Percentiles rank a stretch among this genome's conserved stretches.
Conservation (phyloP, 805 yeast genomes). For the Myxozyma geophila region DNA sequence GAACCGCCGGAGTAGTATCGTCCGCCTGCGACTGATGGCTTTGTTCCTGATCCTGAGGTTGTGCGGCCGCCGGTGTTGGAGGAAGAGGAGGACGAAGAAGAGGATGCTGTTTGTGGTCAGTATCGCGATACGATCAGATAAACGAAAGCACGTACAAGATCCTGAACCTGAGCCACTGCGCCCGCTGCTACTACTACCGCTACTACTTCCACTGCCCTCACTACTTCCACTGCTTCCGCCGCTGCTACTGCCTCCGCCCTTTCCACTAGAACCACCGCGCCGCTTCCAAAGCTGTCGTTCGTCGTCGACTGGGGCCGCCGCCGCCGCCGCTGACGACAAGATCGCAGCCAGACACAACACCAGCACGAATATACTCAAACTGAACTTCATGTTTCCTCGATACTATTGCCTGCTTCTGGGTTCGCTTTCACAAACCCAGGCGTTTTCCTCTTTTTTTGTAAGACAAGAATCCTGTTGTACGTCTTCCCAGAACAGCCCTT, state of each 20-base stretch:
- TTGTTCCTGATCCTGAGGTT: conserved; percentile 15
- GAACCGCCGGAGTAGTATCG: conserved; percentile 27
- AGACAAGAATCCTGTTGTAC: too few relatives aligned
- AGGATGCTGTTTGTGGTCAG: neutral
- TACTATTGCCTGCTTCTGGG: too few relatives aligned
- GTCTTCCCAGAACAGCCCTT: too few relatives aligned
- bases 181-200: conserved; percentile 13
- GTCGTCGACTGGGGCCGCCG: neutral
- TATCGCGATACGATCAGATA: neutral
- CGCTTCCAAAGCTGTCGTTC: conserved; percentile 9
- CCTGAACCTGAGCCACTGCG: neutral
- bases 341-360: neutral
- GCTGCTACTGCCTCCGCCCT: conserved; percentile 7
- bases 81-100: neutral
- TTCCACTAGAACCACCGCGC: conserved; percentile 17
- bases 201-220: conserved; percentile 8
- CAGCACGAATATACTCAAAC: neutral
- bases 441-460: too few relatives aligned
- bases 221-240: conserved; percentile 14
- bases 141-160: neutral
- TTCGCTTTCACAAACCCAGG: too few relatives aligned
- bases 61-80: conserved; percentile 22
- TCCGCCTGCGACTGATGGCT: conserved; percentile 20
- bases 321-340: neutral
- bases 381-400: neutral